These are phyloP conservation scores for Erodium trifolium DNA, from an alignment of 441 rosid genomes.

Conservation along the genomic window DNA sequence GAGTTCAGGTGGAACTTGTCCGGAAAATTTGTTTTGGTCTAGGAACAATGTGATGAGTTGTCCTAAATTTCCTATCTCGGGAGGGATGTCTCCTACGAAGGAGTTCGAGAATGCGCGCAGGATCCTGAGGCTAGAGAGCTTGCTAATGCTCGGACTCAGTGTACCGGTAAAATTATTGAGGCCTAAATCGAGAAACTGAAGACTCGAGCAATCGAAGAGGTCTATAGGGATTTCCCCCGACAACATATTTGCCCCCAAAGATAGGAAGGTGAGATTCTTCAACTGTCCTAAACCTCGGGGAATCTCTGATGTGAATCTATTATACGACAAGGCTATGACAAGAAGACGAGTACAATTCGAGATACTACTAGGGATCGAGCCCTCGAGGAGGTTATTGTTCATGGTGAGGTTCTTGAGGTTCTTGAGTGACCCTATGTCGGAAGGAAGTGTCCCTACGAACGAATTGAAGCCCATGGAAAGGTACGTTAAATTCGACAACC, in stretches of 20 bases:
- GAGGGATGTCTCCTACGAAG: conserved; percentile 51
- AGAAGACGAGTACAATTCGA: conserved; percentile 52
- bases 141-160: conserved; percentile 49
- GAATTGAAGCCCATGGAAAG: conserved; percentile 49
- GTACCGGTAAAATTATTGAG: conserved; percentile 50
- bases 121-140: conserved; percentile 38
- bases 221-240: conserved; percentile 72
- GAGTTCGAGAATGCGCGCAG: conserved; percentile 36
- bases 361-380: conserved; percentile 65
- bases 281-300: conserved; percentile 50
- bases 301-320: conserved; percentile 43
- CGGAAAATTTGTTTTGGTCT: conserved; percentile 44
- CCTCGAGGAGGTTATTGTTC: conserved; percentile 45
- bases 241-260: conserved; percentile 37
- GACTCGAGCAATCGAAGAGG: conserved; percentile 56
- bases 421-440: conserved; percentile 48
- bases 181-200: conserved; percentile 26
- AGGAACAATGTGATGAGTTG: conserved; percentile 37
- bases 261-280: conserved; percentile 40
- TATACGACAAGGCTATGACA: conserved; percentile 29
- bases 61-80: conserved; percentile 52
- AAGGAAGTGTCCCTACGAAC: conserved; percentile 56
- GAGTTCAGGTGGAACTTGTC: conserved; percentile 48
- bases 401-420: conserved; percentile 55
- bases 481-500: conserved; percentile 48